These are phyloP conservation scores for Candida multigemmis DNA, from an alignment of 805 yeast species.

Conservation along the genomic window DNA sequence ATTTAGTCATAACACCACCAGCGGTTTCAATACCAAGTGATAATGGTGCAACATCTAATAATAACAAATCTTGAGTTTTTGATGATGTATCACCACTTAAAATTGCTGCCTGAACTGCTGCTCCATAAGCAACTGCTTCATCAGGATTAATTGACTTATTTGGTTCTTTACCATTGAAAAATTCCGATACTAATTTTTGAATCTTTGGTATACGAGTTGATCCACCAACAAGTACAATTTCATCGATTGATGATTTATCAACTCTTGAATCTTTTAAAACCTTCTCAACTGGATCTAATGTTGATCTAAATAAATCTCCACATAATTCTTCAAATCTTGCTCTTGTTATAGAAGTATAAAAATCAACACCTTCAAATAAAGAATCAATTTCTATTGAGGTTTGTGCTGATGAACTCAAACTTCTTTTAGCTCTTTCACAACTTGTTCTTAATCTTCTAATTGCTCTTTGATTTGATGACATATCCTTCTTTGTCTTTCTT, in stretches of 20 bases:
- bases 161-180: constrained; percentile 90
- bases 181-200: constrained; percentile 84
- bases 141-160: constrained; percentile 98
- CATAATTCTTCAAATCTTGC: constrained; percentile 97
- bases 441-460: constrained; percentile 92
- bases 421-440: constrained; percentile 97
- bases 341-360: constrained; percentile 90
- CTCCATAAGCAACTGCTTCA: constrained; percentile 99
- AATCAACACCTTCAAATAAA: constrained; percentile 88
- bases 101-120: constrained; percentile 98
- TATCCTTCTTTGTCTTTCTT: constrained; percentile 86
- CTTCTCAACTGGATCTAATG: constrained; percentile 92
- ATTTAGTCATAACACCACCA: constrained; percentile 95
- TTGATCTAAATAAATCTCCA: constrained; percentile 86
- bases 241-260: constrained; percentile 80
- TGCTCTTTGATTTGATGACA: constrained; percentile 74
- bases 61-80: constrained; percentile 42
- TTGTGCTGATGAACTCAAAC: constrained; percentile 90
- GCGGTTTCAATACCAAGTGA: constrained; percentile 95
- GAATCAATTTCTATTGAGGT: constrained; percentile 96
- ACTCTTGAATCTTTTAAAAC: constrained; percentile 91
- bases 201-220: constrained; percentile 99
- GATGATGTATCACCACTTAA: constrained; percentile 70
- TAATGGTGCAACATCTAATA: constrained; percentile 89
- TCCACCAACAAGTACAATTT: constrained; percentile 97